Percentiles rank a stretch among this genome's conserved stretches.
phyloP scores from a whole-genome alignment of 495 filamentous ascomycete species.

The Pyrenula aspistea region DNA sequence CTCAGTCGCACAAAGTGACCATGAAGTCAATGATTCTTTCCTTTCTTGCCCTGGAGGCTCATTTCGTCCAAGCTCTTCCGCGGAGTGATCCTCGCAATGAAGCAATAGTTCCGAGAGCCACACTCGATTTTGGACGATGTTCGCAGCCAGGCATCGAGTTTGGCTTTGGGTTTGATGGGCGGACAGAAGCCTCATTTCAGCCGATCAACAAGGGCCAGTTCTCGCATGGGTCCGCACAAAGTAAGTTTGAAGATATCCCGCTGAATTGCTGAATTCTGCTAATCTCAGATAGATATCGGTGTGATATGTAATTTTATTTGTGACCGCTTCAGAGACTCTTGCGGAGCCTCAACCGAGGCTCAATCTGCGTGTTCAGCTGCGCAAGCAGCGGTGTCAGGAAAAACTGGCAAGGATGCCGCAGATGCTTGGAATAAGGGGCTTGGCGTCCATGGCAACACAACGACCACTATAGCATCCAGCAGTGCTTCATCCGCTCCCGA shows the following conservation, averaged over 20 bases:
- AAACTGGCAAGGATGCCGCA: slow-evolving; percentile 37
- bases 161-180: slow-evolving; percentile 36
- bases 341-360: slow-evolving; percentile 29
- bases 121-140: background rate
- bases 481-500: background rate
- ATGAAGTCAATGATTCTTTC: background rate
- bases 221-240: slow-evolving; percentile 44
- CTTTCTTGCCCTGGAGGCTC: background rate
- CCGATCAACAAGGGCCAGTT: slow-evolving; percentile 34
- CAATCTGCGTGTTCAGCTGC: slow-evolving; percentile 31
- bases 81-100: background rate
- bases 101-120: background rate
- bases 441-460: background rate
- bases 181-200: slow-evolving; percentile 37
- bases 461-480: background rate
- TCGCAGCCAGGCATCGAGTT: slow-evolving; percentile 29
- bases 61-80: background rate
- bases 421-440: slow-evolving; percentile 38
- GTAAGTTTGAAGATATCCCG: slow-evolving; percentile 5
- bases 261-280: background rate
- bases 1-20: too few relatives aligned
- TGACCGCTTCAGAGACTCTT: slow-evolving; percentile 31
- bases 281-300: slow-evolving; percentile 16
- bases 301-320: slow-evolving; percentile 46
- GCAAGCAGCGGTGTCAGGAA: slow-evolving; percentile 23